Percentiles rank a stretch among this genome's conserved stretches.
These are phyloP conservation scores for Syncephalastrum contaminatum DNA, from an alignment of 371 early-diverging fungal genomes.

Conservation along the genomic window DNA sequence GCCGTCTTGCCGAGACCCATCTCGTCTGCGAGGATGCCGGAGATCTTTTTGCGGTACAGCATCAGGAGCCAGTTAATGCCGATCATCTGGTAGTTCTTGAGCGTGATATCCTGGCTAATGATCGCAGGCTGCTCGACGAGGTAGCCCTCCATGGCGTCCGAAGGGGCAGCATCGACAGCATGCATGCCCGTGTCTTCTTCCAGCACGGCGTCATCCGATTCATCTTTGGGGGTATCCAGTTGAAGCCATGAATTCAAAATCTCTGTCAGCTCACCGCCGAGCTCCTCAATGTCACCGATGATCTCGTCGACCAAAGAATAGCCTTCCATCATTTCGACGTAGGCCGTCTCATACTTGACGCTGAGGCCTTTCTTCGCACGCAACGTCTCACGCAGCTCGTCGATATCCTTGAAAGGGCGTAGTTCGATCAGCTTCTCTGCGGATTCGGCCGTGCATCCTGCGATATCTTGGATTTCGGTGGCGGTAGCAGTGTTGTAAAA, in stretches of 20 bases:
- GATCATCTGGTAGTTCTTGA: conserved; percentile 92
- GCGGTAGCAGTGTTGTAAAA: conserved; percentile 67
- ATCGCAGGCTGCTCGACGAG: conserved; percentile 56
- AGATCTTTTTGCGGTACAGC: conserved; percentile 74
- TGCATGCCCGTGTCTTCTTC: conserved; percentile 34
- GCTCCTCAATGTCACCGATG: conserved; percentile 60
- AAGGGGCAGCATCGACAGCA: conserved; percentile 10
- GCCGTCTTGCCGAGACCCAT: conserved; percentile 99
- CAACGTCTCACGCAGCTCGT: conserved; percentile 51
- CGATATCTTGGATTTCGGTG: conserved; percentile 65
- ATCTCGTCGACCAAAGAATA: conserved; percentile 74
- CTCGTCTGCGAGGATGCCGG: conserved; percentile 92
- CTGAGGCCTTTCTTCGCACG: conserved; percentile 60
- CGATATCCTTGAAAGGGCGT: conserved; percentile 65
- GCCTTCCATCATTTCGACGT: conserved; percentile 66
- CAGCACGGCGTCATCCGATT: conserved; percentile 21
- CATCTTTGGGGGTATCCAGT: conserved; percentile 13
- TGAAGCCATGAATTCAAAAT: conserved; percentile 56
- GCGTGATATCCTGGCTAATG: conserved; percentile 51
- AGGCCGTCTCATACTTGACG: conserved; percentile 57
- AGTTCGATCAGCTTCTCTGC: conserved; percentile 55
- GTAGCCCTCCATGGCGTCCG: conserved; percentile 46
- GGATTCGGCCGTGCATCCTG: conserved; percentile 59
- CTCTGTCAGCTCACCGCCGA: conserved; percentile 50
- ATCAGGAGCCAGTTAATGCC: conserved; percentile 93